Conservation (phyloP, 108 stramenopile genomes). For the Cyclotella distinguenda region DNA sequence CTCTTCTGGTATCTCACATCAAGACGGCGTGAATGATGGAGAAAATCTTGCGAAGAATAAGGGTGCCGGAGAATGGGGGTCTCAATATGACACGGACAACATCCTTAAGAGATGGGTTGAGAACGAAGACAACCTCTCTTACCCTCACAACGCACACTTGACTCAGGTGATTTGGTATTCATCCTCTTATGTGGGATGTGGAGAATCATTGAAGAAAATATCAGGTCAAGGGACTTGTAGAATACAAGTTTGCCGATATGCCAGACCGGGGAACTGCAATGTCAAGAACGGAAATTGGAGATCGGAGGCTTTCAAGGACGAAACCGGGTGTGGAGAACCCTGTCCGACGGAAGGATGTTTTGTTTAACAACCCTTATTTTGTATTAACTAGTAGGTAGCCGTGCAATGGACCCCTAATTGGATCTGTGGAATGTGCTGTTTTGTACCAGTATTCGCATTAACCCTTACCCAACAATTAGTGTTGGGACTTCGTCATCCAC, state of each 20-base stretch:
- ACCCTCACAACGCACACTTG: conserved; percentile 31
- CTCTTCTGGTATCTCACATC: conserved; percentile 1
- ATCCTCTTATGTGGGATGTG: conserved; percentile 39
- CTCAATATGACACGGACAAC: conserved; percentile 10
- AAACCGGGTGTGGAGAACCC: conserved; percentile 14
- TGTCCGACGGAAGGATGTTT: conserved; percentile 24
- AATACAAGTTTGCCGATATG: conserved; percentile 39
- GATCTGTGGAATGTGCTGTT: too few relatives aligned
- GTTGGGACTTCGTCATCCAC: too few relatives aligned
- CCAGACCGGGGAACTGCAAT: conserved; percentile 32
- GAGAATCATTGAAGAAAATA: conserved; percentile 11
- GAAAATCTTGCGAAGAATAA: conserved; percentile 37
- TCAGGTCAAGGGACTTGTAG: conserved; percentile 4
- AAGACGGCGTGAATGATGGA: conserved; percentile 7
- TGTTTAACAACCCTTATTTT: conserved; percentile 4
- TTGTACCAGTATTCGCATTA: too few relatives aligned
- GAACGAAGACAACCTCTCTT: conserved; percentile 6
- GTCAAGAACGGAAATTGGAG: conserved; percentile 39
- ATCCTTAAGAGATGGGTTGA: conserved; percentile 35
- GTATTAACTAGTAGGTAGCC: too few relatives aligned
- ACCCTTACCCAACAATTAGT: too few relatives aligned
- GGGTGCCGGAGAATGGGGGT: conserved; percentile 18
- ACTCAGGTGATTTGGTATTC: conserved; percentile 43
- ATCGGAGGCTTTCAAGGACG: conserved; percentile 17
- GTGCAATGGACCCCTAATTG: too few relatives aligned